Base-by-base conservation (phyloP, 2,329 filamentous ascomycete species). In the Albifimbria verrucaria region DNA sequence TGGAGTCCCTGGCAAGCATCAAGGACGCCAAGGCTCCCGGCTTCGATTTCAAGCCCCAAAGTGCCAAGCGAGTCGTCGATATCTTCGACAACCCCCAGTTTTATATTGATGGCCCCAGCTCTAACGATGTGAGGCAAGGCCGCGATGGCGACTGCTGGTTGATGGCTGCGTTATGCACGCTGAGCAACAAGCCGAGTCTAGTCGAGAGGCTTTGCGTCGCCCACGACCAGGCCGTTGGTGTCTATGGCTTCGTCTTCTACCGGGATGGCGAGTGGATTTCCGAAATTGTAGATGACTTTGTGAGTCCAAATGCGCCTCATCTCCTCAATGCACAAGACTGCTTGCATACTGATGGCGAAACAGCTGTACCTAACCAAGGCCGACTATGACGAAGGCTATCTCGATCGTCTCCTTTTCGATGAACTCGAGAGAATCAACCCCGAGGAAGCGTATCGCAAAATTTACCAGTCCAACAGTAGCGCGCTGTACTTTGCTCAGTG, bases 161-260 rank as follows among this genome's bases (percentile, higher is more conserved):
- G 53, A 85, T 96, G 74, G 87, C 91, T 7, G 88, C 89, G 1
- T 70, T 95, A 42, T 90, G 87, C 56, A 90, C 89, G 0, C 78
- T 95, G 56, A 86, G 84, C 59, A 90, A 90, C 64, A 89, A 89
- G 68, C 72, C 81, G 20, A 85, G 82, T 0, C 68, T 92, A 56
- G 89, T 94, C 50, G 84, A 92, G 66, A 80, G 75, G 51, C 76
- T 92, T 9, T 94, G 89, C 58, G 87, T 94, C 47, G 86, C 83
- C 5, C 80, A 83, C 12, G 83, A 94, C 59, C 82, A 89, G 64
- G 77, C 82, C 26, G 83, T 92, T 3, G 90, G 90, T 12, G 89
- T 93, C 1, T 94, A 94, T 60, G 90, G 90, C 1, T 94, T 94
- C 59, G 89, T 94, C 11, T 93, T 94, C 65, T 83, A 89, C 68